A percentile compares a stretch with the other conserved stretches of the same genome.
These are phyloP conservation scores for Claviceps capensis DNA, from an alignment of 2,329 filamentous ascomycete species.

Conservation along the genomic window DNA sequence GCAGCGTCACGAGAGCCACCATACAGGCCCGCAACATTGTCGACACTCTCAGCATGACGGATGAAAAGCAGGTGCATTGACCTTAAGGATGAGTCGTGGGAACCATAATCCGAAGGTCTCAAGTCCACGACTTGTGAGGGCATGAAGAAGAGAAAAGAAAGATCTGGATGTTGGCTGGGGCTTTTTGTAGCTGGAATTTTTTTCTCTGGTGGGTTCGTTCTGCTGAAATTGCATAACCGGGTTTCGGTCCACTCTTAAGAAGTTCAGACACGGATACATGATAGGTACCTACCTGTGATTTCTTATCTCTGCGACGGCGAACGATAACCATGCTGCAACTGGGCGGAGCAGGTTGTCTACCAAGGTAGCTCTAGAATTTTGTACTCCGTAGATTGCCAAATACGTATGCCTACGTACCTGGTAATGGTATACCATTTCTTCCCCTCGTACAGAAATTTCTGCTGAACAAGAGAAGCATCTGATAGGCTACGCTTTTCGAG, in stretches of 20 bases:
- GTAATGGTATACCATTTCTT: too few relatives aligned
- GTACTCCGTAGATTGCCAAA: too few relatives aligned
- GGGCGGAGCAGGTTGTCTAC: too few relatives aligned
- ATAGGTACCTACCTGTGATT: too few relatives aligned
- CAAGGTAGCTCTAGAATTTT: too few relatives aligned
- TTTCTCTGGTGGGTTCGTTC: background rate
- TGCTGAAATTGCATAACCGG: slow-evolving; percentile 1
- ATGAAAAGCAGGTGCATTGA: slow-evolving; percentile 51
- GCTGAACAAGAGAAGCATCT: too few relatives aligned
- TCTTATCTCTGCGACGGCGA: too few relatives aligned
- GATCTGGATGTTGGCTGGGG: background rate
- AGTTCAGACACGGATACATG: background rate
- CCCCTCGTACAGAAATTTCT: too few relatives aligned
- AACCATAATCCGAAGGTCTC: background rate
- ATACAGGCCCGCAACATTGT: slow-evolving; percentile 69
- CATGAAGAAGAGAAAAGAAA: background rate
- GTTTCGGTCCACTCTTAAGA: background rate
- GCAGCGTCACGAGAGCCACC: slow-evolving; percentile 70
- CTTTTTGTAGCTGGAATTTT: background rate
- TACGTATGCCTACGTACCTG: too few relatives aligned
- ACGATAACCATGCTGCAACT: too few relatives aligned
- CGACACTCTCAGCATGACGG: slow-evolving; percentile 79
- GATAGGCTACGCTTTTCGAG: too few relatives aligned
- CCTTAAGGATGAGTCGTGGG: background rate
- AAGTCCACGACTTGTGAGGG: background rate